Base-by-base conservation (phyloP, 202 grass and related monocot species). In the Bolboschoenoplectus hybrid region DNA sequence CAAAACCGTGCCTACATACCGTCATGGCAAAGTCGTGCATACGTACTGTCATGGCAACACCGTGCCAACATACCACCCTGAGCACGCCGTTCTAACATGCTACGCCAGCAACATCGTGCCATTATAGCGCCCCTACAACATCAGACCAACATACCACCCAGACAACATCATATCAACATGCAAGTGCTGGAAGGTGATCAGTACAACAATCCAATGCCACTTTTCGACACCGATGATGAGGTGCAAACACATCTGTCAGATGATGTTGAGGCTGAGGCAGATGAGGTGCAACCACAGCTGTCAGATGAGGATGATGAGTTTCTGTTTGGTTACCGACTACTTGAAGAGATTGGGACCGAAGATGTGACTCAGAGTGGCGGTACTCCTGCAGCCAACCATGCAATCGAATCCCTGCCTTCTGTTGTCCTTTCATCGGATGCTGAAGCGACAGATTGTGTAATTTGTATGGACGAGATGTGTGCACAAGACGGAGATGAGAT, bases 401-500 rank as follows among this genome's bases (percentile, higher is more conserved):
- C 26, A 26, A 26, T 26, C 26, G 26, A 26, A 26, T 26, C 26
- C 26, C 93, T 97, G 26, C 95, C 89, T 0, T 91, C 81, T 9
- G 89, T 80, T 9, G 89, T 80, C 60, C 82, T 81, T 61, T 36
- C 85, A 7, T 77, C 85, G 57, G 84, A 84, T 41, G 47, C 20
- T 3, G 47, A 75, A 2, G 5, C 0, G 12, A 10, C 40, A 52
- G 53, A 76, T 16, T 95, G 89, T 82, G 91, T 87, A 0, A 89
- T 94, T 67, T 97, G 95, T 85, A 92, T 93, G 69, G 93, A 93
- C 67, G 81, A 79, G 41, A 90, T 97, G 68, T 49, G 84, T 65
- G 84, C 69, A 0, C 7, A 72, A 3, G 16, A 47, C 67, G 67
- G 71, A 13, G 9, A 53, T 14, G 16, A 75, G 5, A 87, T 91